Evolutionary conservation across 371 early-diverging fungal species (phyloP).

Genomic region (Mortierella sp.): DNA sequence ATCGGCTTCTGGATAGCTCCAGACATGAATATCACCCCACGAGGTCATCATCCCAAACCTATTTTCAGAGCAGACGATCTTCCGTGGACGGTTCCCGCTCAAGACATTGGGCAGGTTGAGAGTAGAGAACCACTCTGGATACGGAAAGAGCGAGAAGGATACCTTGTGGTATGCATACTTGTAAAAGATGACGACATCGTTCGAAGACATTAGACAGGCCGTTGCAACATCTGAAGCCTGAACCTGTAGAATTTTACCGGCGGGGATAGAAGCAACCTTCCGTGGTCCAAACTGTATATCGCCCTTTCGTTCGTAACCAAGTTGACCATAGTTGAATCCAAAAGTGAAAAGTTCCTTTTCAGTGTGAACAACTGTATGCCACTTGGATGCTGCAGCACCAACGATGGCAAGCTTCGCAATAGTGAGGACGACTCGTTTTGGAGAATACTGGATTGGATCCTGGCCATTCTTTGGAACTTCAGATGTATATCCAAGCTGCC

Average conservation of each 20-base stretch:
- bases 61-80: constrained; percentile 59
- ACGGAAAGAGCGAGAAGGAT: constrained; percentile 59
- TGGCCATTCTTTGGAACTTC: constrained; percentile 47
- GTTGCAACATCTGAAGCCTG: constrained; percentile 67
- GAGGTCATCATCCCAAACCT: constrained; percentile 62
- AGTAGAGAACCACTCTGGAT: constrained; percentile 57
- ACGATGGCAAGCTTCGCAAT: constrained; percentile 66
- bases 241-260: constrained; percentile 58
- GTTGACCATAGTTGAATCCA: constrained; percentile 81
- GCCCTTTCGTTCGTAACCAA: constrained; percentile 71
- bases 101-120: constrained; percentile 33
- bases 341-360: constrained; percentile 72
- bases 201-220: constrained; percentile 56
- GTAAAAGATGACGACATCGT: constrained; percentile 61
- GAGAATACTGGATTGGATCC: constrained; percentile 61
- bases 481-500: constrained; percentile 69
- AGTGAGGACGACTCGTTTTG: constrained; percentile 65
- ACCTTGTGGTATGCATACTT: constrained; percentile 62
- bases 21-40: constrained; percentile 65
- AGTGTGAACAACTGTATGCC: constrained; percentile 76
- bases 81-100: constrained; percentile 33
- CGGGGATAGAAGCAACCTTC: constrained; percentile 60
- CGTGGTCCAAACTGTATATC: constrained; percentile 60
- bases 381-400: constrained; percentile 77
- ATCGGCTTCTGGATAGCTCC: constrained; percentile 56